A percentile compares a stretch with the other conserved stretches of the same genome.
These are phyloP conservation scores for Bipolaris bicolor DNA, from an alignment of 2,329 filamentous ascomycete genomes.

Conservation along the genomic window DNA sequence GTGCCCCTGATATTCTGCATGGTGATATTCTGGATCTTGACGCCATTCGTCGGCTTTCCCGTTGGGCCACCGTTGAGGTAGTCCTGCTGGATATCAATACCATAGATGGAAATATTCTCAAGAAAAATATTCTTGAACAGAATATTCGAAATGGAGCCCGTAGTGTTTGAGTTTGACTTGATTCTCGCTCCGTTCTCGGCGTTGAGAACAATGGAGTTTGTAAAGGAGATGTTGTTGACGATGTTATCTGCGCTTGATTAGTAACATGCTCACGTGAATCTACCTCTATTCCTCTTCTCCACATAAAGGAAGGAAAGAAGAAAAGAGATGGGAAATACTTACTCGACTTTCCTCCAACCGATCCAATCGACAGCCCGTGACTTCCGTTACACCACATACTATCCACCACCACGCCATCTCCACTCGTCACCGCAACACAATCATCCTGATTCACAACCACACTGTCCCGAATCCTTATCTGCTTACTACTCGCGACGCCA, in stretches of 20 bases:
- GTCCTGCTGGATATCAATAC: slow-evolving; percentile 59
- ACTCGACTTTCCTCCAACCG: slow-evolving; percentile 52
- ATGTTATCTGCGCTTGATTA: slow-evolving; percentile 35
- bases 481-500: slow-evolving; percentile 57
- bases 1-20: slow-evolving; percentile 51
- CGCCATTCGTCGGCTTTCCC: slow-evolving; percentile 53
- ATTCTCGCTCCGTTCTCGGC: slow-evolving; percentile 62
- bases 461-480: slow-evolving; percentile 49
- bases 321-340: background rate
- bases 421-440: slow-evolving; percentile 63
- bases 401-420: slow-evolving; percentile 43
- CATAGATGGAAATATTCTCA: slow-evolving; percentile 52
- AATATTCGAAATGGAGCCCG: slow-evolving; percentile 46
- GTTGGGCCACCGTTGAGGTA: slow-evolving; percentile 54
- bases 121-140: slow-evolving; percentile 35
- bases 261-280: background rate
- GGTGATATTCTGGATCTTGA: slow-evolving; percentile 52
- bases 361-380: slow-evolving; percentile 64
- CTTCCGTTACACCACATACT: slow-evolving; percentile 56
- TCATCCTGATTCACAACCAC: slow-evolving; percentile 64
- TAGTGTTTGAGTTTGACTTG: slow-evolving; percentile 59
- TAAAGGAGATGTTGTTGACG: slow-evolving; percentile 51
- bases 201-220: slow-evolving; percentile 55
- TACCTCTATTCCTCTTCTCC: background rate
- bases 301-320: background rate